Conservation (phyloP, 2,329 filamentous ascomycete genomes). For the Sclerotinia nivalis region DNA sequence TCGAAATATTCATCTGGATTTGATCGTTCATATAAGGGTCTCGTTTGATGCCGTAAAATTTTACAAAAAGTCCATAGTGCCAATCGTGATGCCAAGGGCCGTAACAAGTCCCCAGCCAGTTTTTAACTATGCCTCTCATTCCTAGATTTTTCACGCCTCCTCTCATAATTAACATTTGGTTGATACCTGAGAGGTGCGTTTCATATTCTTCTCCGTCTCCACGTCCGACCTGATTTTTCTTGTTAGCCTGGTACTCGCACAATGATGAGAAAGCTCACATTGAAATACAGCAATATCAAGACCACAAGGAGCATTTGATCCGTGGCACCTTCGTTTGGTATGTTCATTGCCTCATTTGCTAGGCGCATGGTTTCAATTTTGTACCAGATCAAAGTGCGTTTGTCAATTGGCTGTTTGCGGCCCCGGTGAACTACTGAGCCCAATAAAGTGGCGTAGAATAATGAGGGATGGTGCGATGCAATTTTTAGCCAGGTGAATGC, state of each 20-base stretch:
- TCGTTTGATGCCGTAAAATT: conserved; percentile 16
- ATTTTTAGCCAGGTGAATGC: conserved; percentile 28
- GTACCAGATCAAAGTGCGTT: conserved; percentile 29
- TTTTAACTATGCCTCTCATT: conserved; percentile 32
- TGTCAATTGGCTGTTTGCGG: conserved; percentile 25
- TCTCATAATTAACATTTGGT: conserved; percentile 32
- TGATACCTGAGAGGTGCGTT: conserved; percentile 32
- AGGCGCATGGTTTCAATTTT: conserved; percentile 32
- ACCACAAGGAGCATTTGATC: conserved; percentile 34
- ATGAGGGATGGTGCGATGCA: conserved; percentile 29
- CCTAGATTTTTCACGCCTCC: conserved; percentile 29
- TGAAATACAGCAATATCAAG: conserved; percentile 33
- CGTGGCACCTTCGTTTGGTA: conserved; percentile 24
- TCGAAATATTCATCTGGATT: not conserved
- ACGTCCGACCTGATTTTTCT: conserved; percentile 28
- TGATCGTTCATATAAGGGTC: conserved; percentile 6
- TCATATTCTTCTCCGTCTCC: conserved; percentile 32
- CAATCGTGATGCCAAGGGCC: conserved; percentile 33
- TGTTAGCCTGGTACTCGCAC: not conserved
- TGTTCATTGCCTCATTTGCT: conserved; percentile 30
- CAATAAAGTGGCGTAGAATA: conserved; percentile 33
- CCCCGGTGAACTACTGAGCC: conserved; percentile 32
- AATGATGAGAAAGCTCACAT: conserved; percentile 22
- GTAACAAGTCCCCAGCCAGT: conserved; percentile 30
- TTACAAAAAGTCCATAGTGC: conserved; percentile 18